Evolutionary conservation across 805 yeast genomes (phyloP).

Genomic region (Metschnikowia koreensis): DNA sequence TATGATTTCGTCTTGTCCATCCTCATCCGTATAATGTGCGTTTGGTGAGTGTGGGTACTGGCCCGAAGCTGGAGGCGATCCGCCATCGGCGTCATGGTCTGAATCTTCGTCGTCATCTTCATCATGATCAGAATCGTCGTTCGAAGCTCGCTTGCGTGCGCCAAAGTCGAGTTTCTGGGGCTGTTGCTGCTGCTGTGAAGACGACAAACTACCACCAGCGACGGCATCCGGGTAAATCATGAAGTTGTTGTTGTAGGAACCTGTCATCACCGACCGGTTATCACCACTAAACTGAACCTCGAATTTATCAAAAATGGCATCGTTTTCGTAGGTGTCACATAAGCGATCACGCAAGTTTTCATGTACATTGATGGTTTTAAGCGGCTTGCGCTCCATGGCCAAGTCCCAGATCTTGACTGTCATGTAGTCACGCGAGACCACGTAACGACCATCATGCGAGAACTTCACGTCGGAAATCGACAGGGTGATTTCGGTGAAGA

Average conservation of each 20-base stretch:
- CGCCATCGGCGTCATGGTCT: constrained; percentile 25
- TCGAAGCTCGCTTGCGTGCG: constrained; percentile 20
- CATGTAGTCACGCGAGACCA: constrained; percentile 96
- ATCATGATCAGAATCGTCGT: constrained; percentile 34
- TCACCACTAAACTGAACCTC: constrained; percentile 96
- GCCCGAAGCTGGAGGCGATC: constrained; percentile 26
- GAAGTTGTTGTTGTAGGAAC: constrained; percentile 94
- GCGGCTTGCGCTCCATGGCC: constrained; percentile 92
- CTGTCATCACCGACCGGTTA: constrained; percentile 89
- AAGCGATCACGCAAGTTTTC: constrained; percentile 89
- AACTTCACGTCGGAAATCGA: constrained; percentile 93
- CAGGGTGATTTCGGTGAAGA: constrained; percentile 95
- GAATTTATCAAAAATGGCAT: constrained; percentile 96
- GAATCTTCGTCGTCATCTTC: constrained; percentile 34
- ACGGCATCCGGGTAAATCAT: constrained; percentile 91
- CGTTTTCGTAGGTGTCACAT: constrained; percentile 97
- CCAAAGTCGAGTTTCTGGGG: constrained; percentile 12
- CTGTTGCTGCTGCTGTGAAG: neutral
- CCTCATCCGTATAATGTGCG: constrained; percentile 29
- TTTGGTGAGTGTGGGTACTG: constrained; percentile 34
- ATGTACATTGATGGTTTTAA: constrained; percentile 92
- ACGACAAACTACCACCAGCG: constrained; percentile 10
- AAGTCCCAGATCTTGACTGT: constrained; percentile 98
- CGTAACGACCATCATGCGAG: constrained; percentile 86
- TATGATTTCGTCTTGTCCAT: constrained; percentile 58